Evolutionary conservation across 2,329 filamentous ascomycete genomes (phyloP).

Genomic region (Cordyceps javanica): DNA sequence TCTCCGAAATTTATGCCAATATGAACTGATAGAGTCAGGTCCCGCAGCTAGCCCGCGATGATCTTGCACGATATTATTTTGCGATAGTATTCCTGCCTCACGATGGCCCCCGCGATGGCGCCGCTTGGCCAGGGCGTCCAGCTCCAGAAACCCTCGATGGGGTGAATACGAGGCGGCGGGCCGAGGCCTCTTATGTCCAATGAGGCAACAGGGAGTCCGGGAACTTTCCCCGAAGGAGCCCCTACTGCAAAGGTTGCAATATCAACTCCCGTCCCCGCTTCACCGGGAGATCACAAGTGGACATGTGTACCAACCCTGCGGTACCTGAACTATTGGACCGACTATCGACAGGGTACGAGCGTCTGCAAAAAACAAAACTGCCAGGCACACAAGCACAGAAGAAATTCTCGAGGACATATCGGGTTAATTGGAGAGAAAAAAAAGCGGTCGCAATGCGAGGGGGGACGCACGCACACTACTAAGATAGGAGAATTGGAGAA

Average conservation of each 20-base stretch:
- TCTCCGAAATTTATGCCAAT: neutral
- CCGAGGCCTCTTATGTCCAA: neutral
- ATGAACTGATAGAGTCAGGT: neutral
- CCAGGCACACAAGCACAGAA: neutral
- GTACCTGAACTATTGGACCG: neutral
- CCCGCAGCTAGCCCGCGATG: neutral
- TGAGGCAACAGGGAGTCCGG: neutral
- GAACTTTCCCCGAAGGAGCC: neutral
- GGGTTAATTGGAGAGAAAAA: neutral
- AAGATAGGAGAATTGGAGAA: neutral
- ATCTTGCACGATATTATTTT: neutral
- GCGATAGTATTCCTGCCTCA: neutral
- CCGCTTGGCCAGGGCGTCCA: neutral
- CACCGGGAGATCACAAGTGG: neutral
- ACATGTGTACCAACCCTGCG: neutral
- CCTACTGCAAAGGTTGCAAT: neutral
- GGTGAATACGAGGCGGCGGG: neutral
- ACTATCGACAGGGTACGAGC: neutral
- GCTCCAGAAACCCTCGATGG: neutral
- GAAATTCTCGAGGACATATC: neutral
- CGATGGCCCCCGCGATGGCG: neutral
- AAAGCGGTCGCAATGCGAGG: neutral
- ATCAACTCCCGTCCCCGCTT: slow-evolving; percentile 1
- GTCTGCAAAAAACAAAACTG: neutral
- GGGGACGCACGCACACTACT: too few species aligned